Percentiles rank a stretch among this genome's conserved stretches.
These are phyloP conservation scores for Fraxinus sp. DNA, from an alignment of 305 asterid species.

Conservation along the genomic window DNA sequence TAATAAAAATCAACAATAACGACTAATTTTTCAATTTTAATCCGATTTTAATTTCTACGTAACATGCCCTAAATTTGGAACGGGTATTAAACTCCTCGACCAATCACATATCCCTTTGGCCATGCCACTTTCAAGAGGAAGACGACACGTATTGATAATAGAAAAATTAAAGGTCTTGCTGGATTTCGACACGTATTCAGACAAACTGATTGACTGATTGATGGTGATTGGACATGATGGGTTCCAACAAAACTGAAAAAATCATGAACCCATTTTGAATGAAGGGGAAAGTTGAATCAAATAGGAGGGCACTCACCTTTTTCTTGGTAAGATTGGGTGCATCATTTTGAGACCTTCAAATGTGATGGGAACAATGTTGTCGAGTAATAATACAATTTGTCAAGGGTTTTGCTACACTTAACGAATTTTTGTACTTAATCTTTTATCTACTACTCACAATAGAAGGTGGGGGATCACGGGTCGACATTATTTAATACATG, in stretches of 20 bases:
- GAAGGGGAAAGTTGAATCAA: too few species aligned
- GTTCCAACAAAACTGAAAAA: constrained; percentile 27
- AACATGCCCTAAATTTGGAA: too few species aligned
- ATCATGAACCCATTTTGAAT: constrained; percentile 19
- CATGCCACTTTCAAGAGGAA: constrained; percentile 24
- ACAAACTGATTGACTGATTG: constrained; percentile 24
- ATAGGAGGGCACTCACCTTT: too few species aligned
- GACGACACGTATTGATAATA: constrained; percentile 37
- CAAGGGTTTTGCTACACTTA: too few species aligned
- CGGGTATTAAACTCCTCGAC: background rate
- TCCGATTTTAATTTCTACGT: too few species aligned
- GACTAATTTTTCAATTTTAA: too few species aligned
- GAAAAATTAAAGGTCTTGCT: background rate
- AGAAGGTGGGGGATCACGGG: too few species aligned
- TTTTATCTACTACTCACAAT: too few species aligned
- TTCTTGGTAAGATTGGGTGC: too few species aligned
- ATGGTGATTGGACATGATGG: constrained; percentile 25
- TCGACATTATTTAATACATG: too few species aligned
- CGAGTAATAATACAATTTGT: background rate
- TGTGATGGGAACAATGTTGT: background rate
- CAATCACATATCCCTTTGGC: background rate
- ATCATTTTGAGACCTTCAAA: background rate
- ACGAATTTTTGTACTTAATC: too few species aligned
- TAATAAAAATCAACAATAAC: too few species aligned
- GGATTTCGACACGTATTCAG: constrained; percentile 26